Evolutionary conservation across 129 eudicot genomes (phyloP).

Genomic region (Ambrosia trifida): DNA sequence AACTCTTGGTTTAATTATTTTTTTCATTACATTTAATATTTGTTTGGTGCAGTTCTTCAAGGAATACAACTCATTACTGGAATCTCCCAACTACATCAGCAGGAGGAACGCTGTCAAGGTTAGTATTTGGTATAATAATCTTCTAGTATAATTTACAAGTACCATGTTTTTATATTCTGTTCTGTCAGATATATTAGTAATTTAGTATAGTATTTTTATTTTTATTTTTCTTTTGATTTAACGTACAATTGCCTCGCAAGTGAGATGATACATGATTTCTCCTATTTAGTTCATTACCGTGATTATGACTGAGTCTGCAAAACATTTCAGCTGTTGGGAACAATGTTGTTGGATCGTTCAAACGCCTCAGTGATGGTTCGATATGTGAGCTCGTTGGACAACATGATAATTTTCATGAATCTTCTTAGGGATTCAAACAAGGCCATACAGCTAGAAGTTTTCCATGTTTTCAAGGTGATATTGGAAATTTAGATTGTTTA

Average conservation of each 20-base stretch:
- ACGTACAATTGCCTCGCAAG: too few species aligned
- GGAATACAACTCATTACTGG: slow-evolving; percentile 53
- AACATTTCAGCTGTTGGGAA: slow-evolving; percentile 65
- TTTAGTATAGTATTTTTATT: not conserved
- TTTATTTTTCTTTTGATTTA: too few species aligned
- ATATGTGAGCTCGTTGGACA: slow-evolving; percentile 81
- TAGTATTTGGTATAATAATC: not conserved
- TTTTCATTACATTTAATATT: not conserved
- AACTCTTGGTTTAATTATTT: slow-evolving; percentile 1
- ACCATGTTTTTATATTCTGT: not conserved
- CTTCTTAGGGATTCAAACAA: slow-evolving; percentile 77
- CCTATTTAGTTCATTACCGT: not conserved
- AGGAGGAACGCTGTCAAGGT: slow-evolving; percentile 85
- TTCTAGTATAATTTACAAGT: not conserved
- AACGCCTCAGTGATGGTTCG: slow-evolving; percentile 75
- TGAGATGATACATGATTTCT: too few species aligned
- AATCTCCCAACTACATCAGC: slow-evolving; percentile 70
- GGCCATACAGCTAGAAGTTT: slow-evolving; percentile 58
- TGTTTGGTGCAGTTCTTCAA: slow-evolving; percentile 57
- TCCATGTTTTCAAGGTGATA: slow-evolving; percentile 64
- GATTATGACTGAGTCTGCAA: slow-evolving; percentile 18
- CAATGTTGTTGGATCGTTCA: slow-evolving; percentile 83
- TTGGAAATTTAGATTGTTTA: not conserved
- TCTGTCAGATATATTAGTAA: not conserved
- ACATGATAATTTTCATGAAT: slow-evolving; percentile 92